Percentiles rank a stretch among this genome's conserved stretches.
Conservation (phyloP, 805 yeast genomes). For the Candida endomychidarum region DNA sequence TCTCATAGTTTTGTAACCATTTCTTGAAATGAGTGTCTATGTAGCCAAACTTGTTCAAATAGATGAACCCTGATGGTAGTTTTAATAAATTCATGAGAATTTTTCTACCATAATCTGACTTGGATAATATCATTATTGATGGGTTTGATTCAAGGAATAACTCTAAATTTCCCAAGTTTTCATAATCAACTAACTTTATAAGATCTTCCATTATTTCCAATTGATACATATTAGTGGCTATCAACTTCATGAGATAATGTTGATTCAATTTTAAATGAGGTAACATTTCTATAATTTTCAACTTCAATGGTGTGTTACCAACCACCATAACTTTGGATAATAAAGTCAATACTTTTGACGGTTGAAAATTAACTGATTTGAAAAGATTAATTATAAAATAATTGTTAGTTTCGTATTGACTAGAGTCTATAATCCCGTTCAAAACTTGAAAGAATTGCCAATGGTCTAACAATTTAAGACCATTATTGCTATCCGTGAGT, state of each 20-base stretch:
- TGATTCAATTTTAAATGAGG: slow-evolving; percentile 8
- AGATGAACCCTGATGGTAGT: slow-evolving; percentile 67
- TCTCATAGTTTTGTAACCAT: slow-evolving; percentile 55
- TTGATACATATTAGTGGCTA: slow-evolving; percentile 12
- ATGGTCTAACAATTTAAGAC: slow-evolving; percentile 67
- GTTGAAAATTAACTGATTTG: slow-evolving; percentile 53
- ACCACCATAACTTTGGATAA: slow-evolving; percentile 65
- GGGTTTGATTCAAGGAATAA: slow-evolving; percentile 48
- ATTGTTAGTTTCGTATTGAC: slow-evolving; percentile 37
- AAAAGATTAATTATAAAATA: slow-evolving; percentile 59
- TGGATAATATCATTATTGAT: slow-evolving; percentile 40
- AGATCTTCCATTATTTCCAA: slow-evolving; percentile 8
- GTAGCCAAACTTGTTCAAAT: slow-evolving; percentile 57
- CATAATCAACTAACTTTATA: not conserved
- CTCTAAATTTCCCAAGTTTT: not conserved
- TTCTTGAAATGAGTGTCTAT: slow-evolving; percentile 63
- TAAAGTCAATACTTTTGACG: slow-evolving; percentile 27
- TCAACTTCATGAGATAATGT: slow-evolving; percentile 6
- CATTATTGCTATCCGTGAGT: slow-evolving; percentile 57
- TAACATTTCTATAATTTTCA: slow-evolving; percentile 15
- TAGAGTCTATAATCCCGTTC: slow-evolving; percentile 62
- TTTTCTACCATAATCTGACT: slow-evolving; percentile 31
- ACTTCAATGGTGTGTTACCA: slow-evolving; percentile 50
- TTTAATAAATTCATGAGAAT: slow-evolving; percentile 64
- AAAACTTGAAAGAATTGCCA: slow-evolving; percentile 86